A percentile compares a stretch with the other conserved stretches of the same genome.
phyloP scores from a whole-genome alignment of 805 yeast genomes.

The Saccharomycopsis babjevae region DNA sequence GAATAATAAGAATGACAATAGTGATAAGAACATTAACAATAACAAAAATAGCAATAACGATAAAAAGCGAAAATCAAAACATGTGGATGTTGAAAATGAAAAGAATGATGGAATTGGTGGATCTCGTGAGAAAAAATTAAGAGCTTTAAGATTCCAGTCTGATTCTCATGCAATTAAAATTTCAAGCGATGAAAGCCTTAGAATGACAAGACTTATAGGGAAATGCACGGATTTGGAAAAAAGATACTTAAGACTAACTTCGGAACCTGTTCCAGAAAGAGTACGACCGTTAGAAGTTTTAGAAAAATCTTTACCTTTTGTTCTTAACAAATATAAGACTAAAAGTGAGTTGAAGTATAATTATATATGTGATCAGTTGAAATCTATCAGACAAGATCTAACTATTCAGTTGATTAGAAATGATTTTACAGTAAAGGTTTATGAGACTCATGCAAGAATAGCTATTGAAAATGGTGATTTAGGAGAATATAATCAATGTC shows the following conservation, averaged over 20 bases:
- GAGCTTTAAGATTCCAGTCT: constrained; percentile 40
- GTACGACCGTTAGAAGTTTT: constrained; percentile 69
- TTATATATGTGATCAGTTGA: constrained; percentile 81
- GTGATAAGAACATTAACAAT: constrained; percentile 19
- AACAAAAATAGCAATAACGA: constrained; percentile 12
- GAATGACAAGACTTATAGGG: constrained; percentile 41
- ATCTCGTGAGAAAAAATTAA: constrained; percentile 27
- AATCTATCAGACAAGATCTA: constrained; percentile 85
- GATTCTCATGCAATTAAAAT: background rate
- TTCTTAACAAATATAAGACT: constrained; percentile 40
- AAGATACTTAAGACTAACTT: constrained; percentile 71
- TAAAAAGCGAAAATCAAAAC: background rate
- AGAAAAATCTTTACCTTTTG: constrained; percentile 42
- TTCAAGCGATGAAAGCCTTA: background rate
- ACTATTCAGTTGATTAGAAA: constrained; percentile 83
- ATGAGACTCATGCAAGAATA: constrained; percentile 79
- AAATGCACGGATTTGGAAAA: constrained; percentile 60
- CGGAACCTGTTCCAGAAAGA: constrained; percentile 77
- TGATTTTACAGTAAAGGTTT: constrained; percentile 66
- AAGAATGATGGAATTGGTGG: background rate
- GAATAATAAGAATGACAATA: background rate
- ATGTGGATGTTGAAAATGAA: background rate
- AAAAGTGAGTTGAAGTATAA: constrained; percentile 47
- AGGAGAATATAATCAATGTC: constrained; percentile 95
- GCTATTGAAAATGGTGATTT: constrained; percentile 76